Percentiles rank a stretch among this genome's conserved stretches.
phyloP scores from a whole-genome alignment of 148 eudicot species.

The Vaccinium darrowii region DNA sequence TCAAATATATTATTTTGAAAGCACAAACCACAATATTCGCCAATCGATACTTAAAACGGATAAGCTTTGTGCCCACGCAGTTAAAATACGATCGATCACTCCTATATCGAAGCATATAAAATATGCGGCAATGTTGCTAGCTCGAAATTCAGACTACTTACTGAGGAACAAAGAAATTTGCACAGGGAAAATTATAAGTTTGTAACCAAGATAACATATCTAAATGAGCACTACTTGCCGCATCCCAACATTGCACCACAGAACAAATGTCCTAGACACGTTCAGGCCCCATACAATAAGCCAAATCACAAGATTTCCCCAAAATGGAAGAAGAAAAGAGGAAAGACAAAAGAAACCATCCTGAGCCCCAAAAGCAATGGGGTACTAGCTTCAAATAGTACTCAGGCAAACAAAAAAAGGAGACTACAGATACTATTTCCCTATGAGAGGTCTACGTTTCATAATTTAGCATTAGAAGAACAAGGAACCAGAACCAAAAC shows the following conservation, averaged over 20 bases:
- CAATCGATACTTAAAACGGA: background rate
- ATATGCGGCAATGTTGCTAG: background rate
- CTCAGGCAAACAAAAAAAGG: background rate
- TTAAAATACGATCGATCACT: background rate
- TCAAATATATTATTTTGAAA: background rate
- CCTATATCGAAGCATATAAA: background rate
- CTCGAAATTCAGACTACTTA: background rate
- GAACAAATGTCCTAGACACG: background rate
- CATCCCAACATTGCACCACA: background rate
- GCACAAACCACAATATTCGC: background rate
- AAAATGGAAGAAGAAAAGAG: background rate
- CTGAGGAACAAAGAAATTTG: background rate
- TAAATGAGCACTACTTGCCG: background rate
- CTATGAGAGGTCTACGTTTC: background rate
- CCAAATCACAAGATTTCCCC: background rate
- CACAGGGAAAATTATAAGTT: background rate
- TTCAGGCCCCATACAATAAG: background rate
- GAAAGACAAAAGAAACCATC: background rate
- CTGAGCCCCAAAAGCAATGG: background rate
- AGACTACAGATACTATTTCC: background rate
- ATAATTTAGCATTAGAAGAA: background rate
- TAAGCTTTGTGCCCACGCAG: conserved; percentile 4
- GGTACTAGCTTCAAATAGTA: background rate
- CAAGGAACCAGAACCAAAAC: background rate
- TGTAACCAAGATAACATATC: background rate